phyloP scores from a whole-genome alignment of 352 stramenopile species.

The Stramenopiles sp. region DNA sequence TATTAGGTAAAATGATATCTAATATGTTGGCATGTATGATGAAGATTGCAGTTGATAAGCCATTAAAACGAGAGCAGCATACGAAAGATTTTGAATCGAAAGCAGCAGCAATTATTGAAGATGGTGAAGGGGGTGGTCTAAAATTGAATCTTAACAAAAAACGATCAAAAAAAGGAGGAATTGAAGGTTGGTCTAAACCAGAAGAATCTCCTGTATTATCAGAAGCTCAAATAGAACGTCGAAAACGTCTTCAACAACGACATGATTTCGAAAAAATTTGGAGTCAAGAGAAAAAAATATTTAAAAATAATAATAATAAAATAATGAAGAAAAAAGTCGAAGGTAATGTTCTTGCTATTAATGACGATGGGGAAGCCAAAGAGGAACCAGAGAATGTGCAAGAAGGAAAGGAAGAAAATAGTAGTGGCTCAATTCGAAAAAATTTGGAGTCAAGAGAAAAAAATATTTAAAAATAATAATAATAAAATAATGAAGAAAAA shows the following conservation, averaged over 20 bases:
- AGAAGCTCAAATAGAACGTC: neutral
- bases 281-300: neutral
- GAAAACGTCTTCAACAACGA: neutral
- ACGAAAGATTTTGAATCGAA: neutral
- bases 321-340: too few relatives aligned
- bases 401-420: too few relatives aligned
- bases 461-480: neutral
- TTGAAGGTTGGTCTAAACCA: neutral
- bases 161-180: neutral
- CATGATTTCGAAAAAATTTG: slow-evolving; percentile 5
- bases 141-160: neutral
- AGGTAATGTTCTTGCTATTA: too few relatives aligned
- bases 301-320: slow-evolving; percentile 1
- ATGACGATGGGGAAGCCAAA: too few relatives aligned
- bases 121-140: neutral
- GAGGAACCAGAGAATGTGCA: too few relatives aligned
- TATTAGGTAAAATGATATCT: slow-evolving; percentile 1
- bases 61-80: neutral
- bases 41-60: neutral
- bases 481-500: too few relatives aligned
- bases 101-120: neutral
- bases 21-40: slow-evolving; percentile 5
- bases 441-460: neutral
- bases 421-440: too few relatives aligned
- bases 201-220: neutral